Percentiles rank a stretch among this genome's conserved stretches.
Conservation (phyloP, 208 protist genomes). For the Leishmania turanica region DNA sequence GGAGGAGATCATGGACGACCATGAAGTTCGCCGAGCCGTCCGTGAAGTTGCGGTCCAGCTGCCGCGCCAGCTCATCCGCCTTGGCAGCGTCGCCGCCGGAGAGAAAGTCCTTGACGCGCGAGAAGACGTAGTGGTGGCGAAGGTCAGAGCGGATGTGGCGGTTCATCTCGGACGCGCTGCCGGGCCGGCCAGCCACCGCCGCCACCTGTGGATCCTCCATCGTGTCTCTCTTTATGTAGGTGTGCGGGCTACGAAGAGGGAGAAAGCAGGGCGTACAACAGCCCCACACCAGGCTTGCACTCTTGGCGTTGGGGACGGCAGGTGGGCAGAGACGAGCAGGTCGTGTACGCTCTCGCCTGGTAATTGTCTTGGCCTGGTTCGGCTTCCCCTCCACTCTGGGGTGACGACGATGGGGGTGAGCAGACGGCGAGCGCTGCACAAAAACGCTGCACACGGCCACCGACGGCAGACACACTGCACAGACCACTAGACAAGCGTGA, state of each 20-base stretch:
- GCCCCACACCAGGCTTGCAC: not conserved
- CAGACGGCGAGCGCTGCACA: not conserved
- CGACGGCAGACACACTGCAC: not conserved
- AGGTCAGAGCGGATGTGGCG: constrained; percentile 64
- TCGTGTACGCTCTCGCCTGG: too few species aligned
- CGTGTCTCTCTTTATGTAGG: not conserved
- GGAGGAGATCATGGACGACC: constrained; percentile 83
- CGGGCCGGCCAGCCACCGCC: not conserved
- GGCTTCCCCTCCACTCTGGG: too few species aligned
- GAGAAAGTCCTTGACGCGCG: constrained; percentile 88
- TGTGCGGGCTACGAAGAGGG: not conserved
- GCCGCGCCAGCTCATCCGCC: constrained; percentile 61
- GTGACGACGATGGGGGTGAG: too few species aligned
- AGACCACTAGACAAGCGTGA: not conserved
- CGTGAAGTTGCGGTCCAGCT: constrained; percentile 76
- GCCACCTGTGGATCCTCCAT: constrained; percentile 20
- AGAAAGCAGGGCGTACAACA: not conserved
- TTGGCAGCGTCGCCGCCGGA: constrained; percentile 69
- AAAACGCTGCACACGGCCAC: too few species aligned
- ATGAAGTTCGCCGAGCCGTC: constrained; percentile 88
- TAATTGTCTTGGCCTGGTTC: too few species aligned
- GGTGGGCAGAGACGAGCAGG: too few species aligned
- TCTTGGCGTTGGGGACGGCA: too few species aligned
- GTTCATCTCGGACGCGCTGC: constrained; percentile 20
- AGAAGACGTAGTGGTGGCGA: constrained; percentile 88